Conservation (phyloP, 164 flowering plant species). For the Pachysandra terminalis region DNA sequence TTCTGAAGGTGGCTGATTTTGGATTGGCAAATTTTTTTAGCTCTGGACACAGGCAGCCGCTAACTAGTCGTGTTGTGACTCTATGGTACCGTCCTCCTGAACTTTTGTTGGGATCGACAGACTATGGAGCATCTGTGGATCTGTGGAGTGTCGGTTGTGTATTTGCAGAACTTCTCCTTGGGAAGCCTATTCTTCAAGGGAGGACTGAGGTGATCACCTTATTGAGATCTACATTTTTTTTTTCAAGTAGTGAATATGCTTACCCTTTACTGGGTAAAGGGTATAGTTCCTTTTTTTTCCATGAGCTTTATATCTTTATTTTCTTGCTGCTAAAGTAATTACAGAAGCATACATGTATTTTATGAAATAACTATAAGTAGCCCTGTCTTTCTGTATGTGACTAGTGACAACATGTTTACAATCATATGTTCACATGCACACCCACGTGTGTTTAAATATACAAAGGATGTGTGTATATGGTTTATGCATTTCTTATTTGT, state of each 20-base stretch:
- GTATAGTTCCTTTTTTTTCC: not conserved
- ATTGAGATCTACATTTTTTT: not conserved
- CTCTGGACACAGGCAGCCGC: slow-evolving; percentile 35
- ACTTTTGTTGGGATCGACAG: slow-evolving; percentile 56
- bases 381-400: not conserved
- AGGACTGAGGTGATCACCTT: slow-evolving; percentile 62
- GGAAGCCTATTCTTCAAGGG: slow-evolving; percentile 64
- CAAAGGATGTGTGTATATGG: not conserved
- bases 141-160: slow-evolving; percentile 80
- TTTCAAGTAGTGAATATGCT: too few species aligned
- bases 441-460: not conserved
- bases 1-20: slow-evolving; percentile 53
- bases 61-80: slow-evolving; percentile 74
- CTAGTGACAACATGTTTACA: not conserved
- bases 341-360: not conserved
- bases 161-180: slow-evolving; percentile 55
- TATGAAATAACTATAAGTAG: not conserved
- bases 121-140: slow-evolving; percentile 54
- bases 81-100: slow-evolving; percentile 85
- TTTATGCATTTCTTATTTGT: not conserved
- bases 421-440: not conserved
- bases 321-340: not conserved
- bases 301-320: not conserved
- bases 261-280: too few species aligned
- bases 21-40: slow-evolving; percentile 48